phyloP scores from a whole-genome alignment of 768 basidiomycete genomes.

The Favolaschia claudopus region DNA sequence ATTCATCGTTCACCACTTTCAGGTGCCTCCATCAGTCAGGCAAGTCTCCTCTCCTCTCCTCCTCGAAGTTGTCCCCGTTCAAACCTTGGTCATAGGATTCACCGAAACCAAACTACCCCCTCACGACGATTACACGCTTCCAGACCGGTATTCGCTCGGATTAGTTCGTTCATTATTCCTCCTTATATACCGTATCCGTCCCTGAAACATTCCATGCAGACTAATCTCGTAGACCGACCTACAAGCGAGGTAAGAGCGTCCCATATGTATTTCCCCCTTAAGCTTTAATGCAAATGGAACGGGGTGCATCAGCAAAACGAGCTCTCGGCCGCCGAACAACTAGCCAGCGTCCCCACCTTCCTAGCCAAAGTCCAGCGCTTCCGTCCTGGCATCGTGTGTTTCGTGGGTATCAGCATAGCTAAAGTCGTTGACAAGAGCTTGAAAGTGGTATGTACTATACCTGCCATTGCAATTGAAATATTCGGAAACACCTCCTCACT shows the following conservation, averaged over 20 bases:
- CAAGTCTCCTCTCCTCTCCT: slow-evolving; percentile 29
- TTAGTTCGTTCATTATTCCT: slow-evolving; percentile 55
- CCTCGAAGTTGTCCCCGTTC: neutral
- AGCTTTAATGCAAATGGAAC: neutral
- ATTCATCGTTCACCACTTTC: no score
- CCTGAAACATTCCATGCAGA: slow-evolving; percentile 48
- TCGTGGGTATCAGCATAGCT: slow-evolving; percentile 77
- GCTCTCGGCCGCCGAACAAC: slow-evolving; percentile 60
- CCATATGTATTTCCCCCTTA: neutral
- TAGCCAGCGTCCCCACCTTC: slow-evolving; percentile 60
- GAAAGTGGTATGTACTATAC: slow-evolving; percentile 25
- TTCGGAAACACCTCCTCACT: no score
- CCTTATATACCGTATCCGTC: neutral
- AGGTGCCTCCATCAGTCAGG: slow-evolving; percentile 71
- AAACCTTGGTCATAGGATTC: slow-evolving; percentile 52
- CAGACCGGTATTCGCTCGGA: slow-evolving; percentile 65
- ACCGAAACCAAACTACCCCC: slow-evolving; percentile 61
- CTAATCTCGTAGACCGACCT: slow-evolving; percentile 76
- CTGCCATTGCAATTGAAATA: no score
- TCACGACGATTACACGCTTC: slow-evolving; percentile 66
- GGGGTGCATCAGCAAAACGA: slow-evolving; percentile 54
- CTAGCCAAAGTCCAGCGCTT: slow-evolving; percentile 64
- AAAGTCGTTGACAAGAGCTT: slow-evolving; percentile 40
- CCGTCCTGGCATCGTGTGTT: slow-evolving; percentile 74
- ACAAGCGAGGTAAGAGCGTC: slow-evolving; percentile 60